A percentile compares a stretch with the other conserved stretches of the same genome.
Conservation (phyloP, 192 early-diverging fungal genomes). For the Ramicandelaber brevisporus region DNA sequence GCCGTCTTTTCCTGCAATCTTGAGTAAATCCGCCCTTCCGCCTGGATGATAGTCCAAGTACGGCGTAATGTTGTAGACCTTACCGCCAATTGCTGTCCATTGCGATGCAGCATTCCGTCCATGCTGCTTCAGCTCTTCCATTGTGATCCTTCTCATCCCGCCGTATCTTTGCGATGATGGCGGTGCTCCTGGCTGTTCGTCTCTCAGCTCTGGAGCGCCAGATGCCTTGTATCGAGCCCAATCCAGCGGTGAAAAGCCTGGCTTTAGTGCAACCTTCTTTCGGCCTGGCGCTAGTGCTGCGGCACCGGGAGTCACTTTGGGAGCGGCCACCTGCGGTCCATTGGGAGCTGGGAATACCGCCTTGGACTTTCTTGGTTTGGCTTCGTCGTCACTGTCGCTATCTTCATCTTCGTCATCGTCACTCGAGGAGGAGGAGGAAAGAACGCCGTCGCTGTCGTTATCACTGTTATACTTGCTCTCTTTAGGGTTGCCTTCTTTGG, state of each 20-base stretch:
- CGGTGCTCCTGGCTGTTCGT: not conserved
- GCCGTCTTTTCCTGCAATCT: constrained; percentile 75
- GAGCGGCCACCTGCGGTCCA: too few relatives aligned
- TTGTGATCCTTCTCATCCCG: constrained; percentile 46
- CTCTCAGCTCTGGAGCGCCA: too few relatives aligned
- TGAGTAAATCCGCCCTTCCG: constrained; percentile 49
- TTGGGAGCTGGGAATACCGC: too few relatives aligned
- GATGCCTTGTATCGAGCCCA: constrained; percentile 70
- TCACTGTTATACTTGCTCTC: too few relatives aligned
- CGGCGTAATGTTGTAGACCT: constrained; percentile 75
- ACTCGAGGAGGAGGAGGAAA: too few relatives aligned
- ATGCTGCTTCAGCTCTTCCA: constrained; percentile 50
- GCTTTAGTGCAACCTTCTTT: constrained; percentile 56
- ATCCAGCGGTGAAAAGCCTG: constrained; percentile 74
- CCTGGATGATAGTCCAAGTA: constrained; percentile 86
- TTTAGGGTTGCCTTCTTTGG: too few relatives aligned
- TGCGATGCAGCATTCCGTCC: constrained; percentile 78
- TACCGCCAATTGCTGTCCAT: constrained; percentile 63
- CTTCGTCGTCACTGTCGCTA: too few relatives aligned
- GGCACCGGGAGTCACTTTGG: too few relatives aligned
- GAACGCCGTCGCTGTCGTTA: too few relatives aligned
- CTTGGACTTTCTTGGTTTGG: too few relatives aligned
- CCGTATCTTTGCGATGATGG: constrained; percentile 10
- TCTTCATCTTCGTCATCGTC: too few relatives aligned
- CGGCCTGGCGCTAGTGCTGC: constrained; percentile 10